These are phyloP conservation scores for Moricandia moricandioides DNA, from an alignment of 345 rosid genomes.

Conservation along the genomic window DNA sequence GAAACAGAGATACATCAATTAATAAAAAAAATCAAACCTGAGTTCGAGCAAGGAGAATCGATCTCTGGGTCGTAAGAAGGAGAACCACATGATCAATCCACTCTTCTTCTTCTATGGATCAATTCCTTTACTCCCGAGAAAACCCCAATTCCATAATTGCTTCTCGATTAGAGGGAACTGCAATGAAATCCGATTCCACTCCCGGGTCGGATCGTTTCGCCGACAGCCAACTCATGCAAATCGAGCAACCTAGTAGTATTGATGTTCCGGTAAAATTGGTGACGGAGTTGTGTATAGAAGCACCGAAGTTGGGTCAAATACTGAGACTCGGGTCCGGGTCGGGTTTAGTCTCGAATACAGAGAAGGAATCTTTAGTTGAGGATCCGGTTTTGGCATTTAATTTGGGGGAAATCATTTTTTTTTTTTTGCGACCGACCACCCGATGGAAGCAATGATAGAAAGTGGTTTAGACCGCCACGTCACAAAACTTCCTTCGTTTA, in stretches of 20 bases:
- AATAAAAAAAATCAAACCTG: conserved; percentile 48
- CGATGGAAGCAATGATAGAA: not conserved
- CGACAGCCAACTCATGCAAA: conserved; percentile 17
- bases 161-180: not conserved
- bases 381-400: not conserved
- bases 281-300: conserved; percentile 17
- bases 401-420: not conserved
- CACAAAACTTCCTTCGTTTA: no score
- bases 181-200: conserved; percentile 18
- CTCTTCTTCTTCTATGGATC: conserved; percentile 26
- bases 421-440: not conserved
- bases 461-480: no score
- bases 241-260: not conserved
- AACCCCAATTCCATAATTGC: conserved; percentile 29
- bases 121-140: conserved; percentile 34
- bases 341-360: not conserved
- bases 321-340: conserved; percentile 23
- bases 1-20: not conserved
- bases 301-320: conserved; percentile 29
- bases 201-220: conserved; percentile 22
- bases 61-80: conserved; percentile 91
- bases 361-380: not conserved
- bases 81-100: conserved; percentile 36
- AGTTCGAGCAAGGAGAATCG: conserved; percentile 91
- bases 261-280: conserved; percentile 21